Evolutionary conservation across 2,329 filamentous ascomycete species (phyloP).

Genomic region (Ustilaginoidea virens): DNA sequence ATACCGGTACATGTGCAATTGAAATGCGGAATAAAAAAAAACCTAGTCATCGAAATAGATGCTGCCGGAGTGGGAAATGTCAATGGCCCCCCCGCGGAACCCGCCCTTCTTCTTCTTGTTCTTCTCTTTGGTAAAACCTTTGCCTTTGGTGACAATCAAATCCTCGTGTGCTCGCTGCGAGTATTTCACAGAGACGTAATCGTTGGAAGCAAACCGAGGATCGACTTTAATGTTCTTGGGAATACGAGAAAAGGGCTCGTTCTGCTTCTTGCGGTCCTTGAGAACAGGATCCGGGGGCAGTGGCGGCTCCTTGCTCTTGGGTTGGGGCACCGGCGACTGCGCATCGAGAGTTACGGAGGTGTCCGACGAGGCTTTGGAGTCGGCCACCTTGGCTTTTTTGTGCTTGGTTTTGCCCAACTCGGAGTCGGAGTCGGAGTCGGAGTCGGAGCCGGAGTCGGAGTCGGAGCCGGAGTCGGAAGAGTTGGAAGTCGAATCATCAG

Average conservation of each 20-base stretch:
- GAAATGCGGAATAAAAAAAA: not conserved
- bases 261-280: conserved; percentile 32
- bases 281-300: conserved; percentile 34
- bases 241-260: conserved; percentile 64
- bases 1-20: too few species aligned
- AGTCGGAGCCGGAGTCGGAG: conserved; percentile 18
- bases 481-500: conserved; percentile 14
- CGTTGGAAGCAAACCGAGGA: conserved; percentile 58
- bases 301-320: conserved; percentile 26
- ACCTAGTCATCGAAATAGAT: conserved; percentile 82
- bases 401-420: conserved; percentile 13
- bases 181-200: conserved; percentile 73
- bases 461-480: conserved; percentile 20
- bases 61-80: conserved; percentile 65
- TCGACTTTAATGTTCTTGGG: conserved; percentile 54
- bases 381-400: conserved; percentile 7
- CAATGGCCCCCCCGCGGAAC: conserved; percentile 79
- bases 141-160: conserved; percentile 79
- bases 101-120: conserved; percentile 94
- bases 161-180: conserved; percentile 79
- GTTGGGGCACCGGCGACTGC: conserved; percentile 24
- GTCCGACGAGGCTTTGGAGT: conserved; percentile 20
- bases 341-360: conserved; percentile 36
- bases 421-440: conserved; percentile 19
- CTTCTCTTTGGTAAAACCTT: conserved; percentile 99